Evolutionary conservation across 164 flowering plant genomes (phyloP), one percentile per base, ranked within the genome.

Genomic region (Akebia trifoliata): DNA sequence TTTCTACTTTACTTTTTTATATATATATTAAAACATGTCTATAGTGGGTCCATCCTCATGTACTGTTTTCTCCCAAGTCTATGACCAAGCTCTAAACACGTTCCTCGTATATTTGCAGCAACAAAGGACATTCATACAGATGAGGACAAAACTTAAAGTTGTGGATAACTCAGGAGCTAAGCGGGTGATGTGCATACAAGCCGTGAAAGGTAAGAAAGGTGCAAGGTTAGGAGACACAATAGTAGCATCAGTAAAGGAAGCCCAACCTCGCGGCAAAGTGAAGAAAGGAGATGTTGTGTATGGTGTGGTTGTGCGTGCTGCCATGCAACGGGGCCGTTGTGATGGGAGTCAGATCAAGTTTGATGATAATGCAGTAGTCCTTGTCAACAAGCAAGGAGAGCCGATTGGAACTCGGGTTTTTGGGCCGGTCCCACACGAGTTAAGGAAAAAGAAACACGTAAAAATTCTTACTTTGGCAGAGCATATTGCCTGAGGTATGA

Each of bases 221-320:
- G 90, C 97, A 22, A 78, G 90, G 48, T 50, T 85, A 50, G 97
- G 92, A 32, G 92, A 90, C 72, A 81, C 74, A 21, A 80, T 83
- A 47, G 75, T 81, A 39, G 88, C 79, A 57, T 81, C 92, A 1
- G 87, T 84, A 5, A 86, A 86, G 65, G 92, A 89, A 70, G 87
- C 84, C 4, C 81, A 72, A 44, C 83, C 87, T 6, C 79, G 78
- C 46, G 87, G 90, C 18, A 87, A 83, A 63, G 90, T 87, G 57
- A 85, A 90, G 79, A 83, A n/a, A n/a, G n/a, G n/a, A n/a, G n/a
- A n/a, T n/a, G n/a, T 83, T 56, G 85, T 80, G 1, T 69, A 72
- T 62, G 88, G 76, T 46, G 93, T 90, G 34, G 89, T 90, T 36
- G 97, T 90, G 12, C 87, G 91, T 40, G 93, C 97, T 52, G 93